phyloP scores from a whole-genome alignment of 805 yeast genomes.

The Nakazawaea holstii region DNA sequence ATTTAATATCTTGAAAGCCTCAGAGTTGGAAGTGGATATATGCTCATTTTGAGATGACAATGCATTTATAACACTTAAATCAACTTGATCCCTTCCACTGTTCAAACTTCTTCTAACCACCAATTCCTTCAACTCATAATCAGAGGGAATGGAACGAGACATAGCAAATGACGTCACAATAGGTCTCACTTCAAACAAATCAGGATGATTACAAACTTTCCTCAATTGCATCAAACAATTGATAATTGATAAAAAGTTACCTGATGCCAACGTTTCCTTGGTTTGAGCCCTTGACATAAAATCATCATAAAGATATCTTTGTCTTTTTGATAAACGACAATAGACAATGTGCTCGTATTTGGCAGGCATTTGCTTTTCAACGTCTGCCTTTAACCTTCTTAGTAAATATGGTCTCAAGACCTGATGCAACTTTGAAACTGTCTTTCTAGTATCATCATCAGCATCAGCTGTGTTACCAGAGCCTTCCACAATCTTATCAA shows the following conservation, averaged over 20 bases:
- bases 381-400: constrained; percentile 91
- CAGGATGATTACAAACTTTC: constrained; percentile 95
- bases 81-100: constrained; percentile 27
- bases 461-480: constrained; percentile 38
- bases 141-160: constrained; percentile 53
- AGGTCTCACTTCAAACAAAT: constrained; percentile 92
- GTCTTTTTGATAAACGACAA: constrained; percentile 90
- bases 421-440: constrained; percentile 86
- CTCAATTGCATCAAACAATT: constrained; percentile 97
- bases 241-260: constrained; percentile 90
- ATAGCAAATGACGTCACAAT: constrained; percentile 85
- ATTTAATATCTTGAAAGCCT: constrained; percentile 36
- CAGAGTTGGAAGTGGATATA: constrained; percentile 40
- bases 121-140: constrained; percentile 37
- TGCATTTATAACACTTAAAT: constrained; percentile 58
- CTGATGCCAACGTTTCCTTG: constrained; percentile 86
- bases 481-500: constrained; percentile 83
- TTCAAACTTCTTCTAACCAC: constrained; percentile 27
- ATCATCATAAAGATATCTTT: constrained; percentile 87
- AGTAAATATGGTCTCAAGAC: constrained; percentile 88
- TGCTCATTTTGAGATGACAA: constrained; percentile 42
- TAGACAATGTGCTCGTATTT: constrained; percentile 93
- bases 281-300: constrained; percentile 97
- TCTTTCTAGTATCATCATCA: constrained; percentile 78
- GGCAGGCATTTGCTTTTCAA: constrained; percentile 98